Evolutionary conservation across 805 yeast genomes (phyloP), one percentile per base, ranked within the genome.

Genomic region (Monosporozyma aerobia): DNA sequence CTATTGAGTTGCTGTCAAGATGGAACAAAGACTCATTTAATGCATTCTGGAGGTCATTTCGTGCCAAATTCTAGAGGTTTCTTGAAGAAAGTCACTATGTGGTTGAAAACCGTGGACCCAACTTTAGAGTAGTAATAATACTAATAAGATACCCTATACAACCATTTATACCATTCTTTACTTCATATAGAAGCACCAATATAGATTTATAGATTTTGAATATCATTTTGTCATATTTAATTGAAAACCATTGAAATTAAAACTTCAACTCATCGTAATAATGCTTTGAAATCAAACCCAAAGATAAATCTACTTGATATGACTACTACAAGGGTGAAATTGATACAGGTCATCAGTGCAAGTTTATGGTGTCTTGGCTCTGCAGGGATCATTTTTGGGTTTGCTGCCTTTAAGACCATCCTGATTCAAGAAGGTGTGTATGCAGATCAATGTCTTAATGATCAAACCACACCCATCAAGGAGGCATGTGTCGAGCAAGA

Each of bases 1-100:
- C 70, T 94, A 25, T 82, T 73, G 58, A 76, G 80, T 8, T 73
- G 75, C 10, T 79, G 80, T 54, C 68, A 68, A 30, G 74, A 69
- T 5, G 66, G 61, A 1, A 68, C 70, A 14, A 69, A 87, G 27
- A 76, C 73, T 0, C 53, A 75, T 43, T 55, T 90, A 52, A 83
- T 78, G 56, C 99, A 94, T 65, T 90, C 96, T 2, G 99, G 99
- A 49, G 98, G 98, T 1, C 99, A 94, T 64, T 94, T 83, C 63
- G 96, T 92, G 39, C 99, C 99, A 13, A 89, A 87, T 62, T 80
- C 89, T 5, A 85, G 83, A 55, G 69, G 65, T 1, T 72, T 71
- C 52, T 63, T 70, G 3, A 57, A 59, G 35, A 69, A 72, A 51
- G 69, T 71, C 1, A 43, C 59, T 1, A 56, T 59, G 3, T 73